Evolutionary conservation across 768 basidiomycete species (phyloP), one percentile per base, ranked within the genome.

Genomic region (Hortiboletus flavorubellus): DNA sequence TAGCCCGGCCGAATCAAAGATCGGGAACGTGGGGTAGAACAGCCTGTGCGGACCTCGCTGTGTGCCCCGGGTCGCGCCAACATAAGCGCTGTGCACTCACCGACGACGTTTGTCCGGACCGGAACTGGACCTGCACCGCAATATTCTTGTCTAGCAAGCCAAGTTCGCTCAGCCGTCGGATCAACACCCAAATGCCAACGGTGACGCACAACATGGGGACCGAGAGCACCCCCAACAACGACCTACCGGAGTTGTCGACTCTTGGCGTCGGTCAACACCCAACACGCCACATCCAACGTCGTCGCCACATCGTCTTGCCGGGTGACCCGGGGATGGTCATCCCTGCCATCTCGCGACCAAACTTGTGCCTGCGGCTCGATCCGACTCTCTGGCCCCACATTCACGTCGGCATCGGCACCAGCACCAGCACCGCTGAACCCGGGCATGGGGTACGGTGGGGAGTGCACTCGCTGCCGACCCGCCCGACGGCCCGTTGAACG

Each of bases 401-500:
- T 11, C 29, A 29, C 16, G 8, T 15, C 23, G 46, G 0, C 34
- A 26, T 26, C 26, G 26, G 26, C 2, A 5, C 26, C 26, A 26
- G 26, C 3, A 26, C 26, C 26, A 26, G 26, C 26, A 10, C 8
- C 30, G 7, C n/a, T 10, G 5, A 49, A 21, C 26, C 26, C 38
- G n/a, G 38, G 33, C 26, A 40, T 11, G 26, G 26, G 26, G 5
- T 4, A 26, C 5, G 26, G 26, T 26, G 4, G 35, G 18, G 11
- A 48, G 46, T n/a, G 35, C 21, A 16, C 37, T 46, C 2, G 51
- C 29, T 4, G 34, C 43, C 5, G 39, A 38, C 11, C 37, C 35
- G 14, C 16, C 42, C 11, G 18, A 14, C 21, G 63, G 50, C n/a
- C 30, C 30, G 15, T 61, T 52, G 49, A 61, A 59, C 14, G 54